Evolutionary conservation across 495 filamentous ascomycete genomes (phyloP), one percentile per base, ranked within the genome.

Genomic region (Platismatia glauca): DNA sequence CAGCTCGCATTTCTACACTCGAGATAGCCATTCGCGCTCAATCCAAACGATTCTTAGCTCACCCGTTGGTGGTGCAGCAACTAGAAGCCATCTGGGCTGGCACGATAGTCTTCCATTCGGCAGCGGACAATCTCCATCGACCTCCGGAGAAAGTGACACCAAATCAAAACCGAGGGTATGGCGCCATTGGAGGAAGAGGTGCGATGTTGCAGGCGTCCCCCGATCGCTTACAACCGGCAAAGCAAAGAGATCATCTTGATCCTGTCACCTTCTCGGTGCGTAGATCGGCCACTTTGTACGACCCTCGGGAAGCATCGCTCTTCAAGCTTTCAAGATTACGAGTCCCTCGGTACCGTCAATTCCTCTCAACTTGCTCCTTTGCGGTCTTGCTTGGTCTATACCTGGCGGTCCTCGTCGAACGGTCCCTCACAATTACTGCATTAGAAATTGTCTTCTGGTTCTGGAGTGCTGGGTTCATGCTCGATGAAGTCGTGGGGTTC

Each of bases 31-130:
- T 97, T 70, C 84, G 90, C 61, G 89, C 91, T 16, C 81, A 93
- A 66, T 87, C 92, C 8, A 96, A 97, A 74, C 83, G 87, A 55
- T 96, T 97, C 64, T 75, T 97, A 12, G 85, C 92, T 11, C 91
- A 97, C 69, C 91, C 91, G 3, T 78, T 95, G 6, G 90, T 96
- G 4, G 86, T 95, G 7, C 89, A 94, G 72, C 92, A 96, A 71
- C 80, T 97, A 22, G 90, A 96, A 72, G 91, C 92, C 53, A 95
- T 97, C 53, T 97, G 92, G 92, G 91, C 90, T 29, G 92, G 92
- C 5, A 92, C 87, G 11, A 89, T 97, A 59, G 90, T 93, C 50
- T 96, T 97, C 70, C 86, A 96, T 74, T 92, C 89, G 7, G 82
- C 85, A 20, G 88, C 90, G 22, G 91, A 96, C 71, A 87, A 82